Evolutionary conservation across 164 flowering plant species (phyloP).

Genomic region (Dillenia suffruticosa): DNA sequence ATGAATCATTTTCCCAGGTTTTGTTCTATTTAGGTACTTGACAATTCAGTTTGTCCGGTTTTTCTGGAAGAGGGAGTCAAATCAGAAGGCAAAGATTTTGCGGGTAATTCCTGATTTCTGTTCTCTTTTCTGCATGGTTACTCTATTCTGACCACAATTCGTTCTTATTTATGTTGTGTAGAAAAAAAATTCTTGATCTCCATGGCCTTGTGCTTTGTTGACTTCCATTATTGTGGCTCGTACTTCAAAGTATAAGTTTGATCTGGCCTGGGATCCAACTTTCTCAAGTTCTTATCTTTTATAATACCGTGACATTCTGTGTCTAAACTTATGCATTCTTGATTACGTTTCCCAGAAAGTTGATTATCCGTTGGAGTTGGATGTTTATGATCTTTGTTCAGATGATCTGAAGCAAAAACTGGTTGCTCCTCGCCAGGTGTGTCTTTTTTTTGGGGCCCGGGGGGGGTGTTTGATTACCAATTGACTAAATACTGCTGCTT

Average conservation of each 20-base stretch:
- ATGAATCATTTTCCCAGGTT: no score
- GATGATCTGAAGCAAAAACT: constrained; percentile 72
- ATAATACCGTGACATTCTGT: no score
- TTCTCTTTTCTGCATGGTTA: neutral
- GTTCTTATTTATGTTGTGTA: no score
- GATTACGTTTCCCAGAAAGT: constrained; percentile 63
- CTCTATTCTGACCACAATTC: no score
- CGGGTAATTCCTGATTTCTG: constrained; percentile 51
- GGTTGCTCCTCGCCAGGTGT: constrained; percentile 87
- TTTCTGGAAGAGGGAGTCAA: constrained; percentile 98
- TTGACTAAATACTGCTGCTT: neutral
- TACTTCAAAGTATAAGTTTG: no score
- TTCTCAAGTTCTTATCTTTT: no score
- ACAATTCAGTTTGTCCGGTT: constrained; percentile 97
- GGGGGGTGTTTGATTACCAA: neutral
- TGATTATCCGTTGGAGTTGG: constrained; percentile 93
- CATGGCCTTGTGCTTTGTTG: no score
- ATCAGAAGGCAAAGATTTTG: constrained; percentile 95
- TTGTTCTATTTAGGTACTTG: constrained; percentile 53
- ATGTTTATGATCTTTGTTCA: constrained; percentile 87
- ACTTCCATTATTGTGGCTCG: no score
- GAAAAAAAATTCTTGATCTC: no score
- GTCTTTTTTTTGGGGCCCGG: neutral
- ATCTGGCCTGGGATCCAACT: no score
- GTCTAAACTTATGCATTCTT: neutral